Evolutionary conservation across 176 grass and related monocot species (phyloP).

Genomic region (Oryza meyeriana): DNA sequence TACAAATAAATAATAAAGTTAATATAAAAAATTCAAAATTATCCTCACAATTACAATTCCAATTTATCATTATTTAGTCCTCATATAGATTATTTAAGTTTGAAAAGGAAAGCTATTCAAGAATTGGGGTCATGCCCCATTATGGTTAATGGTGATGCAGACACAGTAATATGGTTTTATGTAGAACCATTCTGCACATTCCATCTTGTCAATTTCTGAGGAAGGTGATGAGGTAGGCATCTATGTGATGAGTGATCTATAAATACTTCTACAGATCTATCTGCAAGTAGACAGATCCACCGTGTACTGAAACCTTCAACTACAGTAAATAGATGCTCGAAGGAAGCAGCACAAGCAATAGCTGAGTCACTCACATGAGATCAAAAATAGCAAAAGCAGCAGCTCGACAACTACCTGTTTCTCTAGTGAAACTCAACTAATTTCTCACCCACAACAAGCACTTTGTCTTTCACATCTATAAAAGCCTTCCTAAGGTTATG

Average conservation of each 20-base stretch:
- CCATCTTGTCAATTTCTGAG: slow-evolving; percentile 33
- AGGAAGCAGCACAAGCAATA: background rate
- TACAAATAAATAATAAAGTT: background rate
- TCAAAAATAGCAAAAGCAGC: background rate
- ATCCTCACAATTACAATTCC: background rate
- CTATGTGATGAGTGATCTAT: background rate
- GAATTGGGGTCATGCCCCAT: slow-evolving; percentile 35
- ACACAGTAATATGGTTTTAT: slow-evolving; percentile 31
- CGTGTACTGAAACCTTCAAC: background rate
- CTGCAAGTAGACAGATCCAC: background rate
- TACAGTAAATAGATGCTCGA: too few species aligned
- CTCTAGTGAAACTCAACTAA: background rate
- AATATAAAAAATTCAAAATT: background rate
- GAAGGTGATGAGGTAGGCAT: slow-evolving; percentile 28
- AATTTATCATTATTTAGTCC: background rate
- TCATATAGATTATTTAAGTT: background rate
- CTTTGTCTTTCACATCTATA: background rate
- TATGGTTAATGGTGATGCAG: slow-evolving; percentile 21
- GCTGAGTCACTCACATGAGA: background rate
- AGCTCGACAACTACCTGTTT: background rate
- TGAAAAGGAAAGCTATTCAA: slow-evolving; percentile 30
- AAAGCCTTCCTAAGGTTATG: background rate
- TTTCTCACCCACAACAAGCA: background rate
- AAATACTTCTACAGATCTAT: background rate
- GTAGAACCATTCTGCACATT: slow-evolving; percentile 27